A percentile compares a stretch with the other conserved stretches of the same genome.
phyloP scores from a whole-genome alignment of 2,329 filamentous ascomycete species.

The Dactylonectria macrodidyma region DNA sequence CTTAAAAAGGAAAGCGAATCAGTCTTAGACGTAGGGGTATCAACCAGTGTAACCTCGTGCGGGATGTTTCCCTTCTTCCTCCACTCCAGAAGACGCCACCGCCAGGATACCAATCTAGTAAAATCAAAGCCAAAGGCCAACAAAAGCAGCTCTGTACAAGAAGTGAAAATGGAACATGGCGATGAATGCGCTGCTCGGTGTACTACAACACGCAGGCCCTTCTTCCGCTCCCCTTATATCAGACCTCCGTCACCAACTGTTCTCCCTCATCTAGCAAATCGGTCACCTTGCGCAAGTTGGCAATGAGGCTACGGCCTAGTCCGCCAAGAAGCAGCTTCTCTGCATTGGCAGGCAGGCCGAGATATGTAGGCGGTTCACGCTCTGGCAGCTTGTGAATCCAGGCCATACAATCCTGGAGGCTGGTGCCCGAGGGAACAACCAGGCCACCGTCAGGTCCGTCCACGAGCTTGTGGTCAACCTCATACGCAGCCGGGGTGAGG shows the following conservation, averaged over 20 bases:
- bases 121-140: slow-evolving; percentile 18
- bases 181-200: neutral
- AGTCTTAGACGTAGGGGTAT: slow-evolving; percentile 43
- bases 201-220: neutral
- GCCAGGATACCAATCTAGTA: slow-evolving; percentile 34
- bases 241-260: slow-evolving; percentile 82
- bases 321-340: slow-evolving; percentile 95
- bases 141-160: slow-evolving; percentile 13
- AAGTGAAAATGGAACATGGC: slow-evolving; percentile 19
- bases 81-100: slow-evolving; percentile 21
- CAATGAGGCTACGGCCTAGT: slow-evolving; percentile 87
- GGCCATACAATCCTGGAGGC: slow-evolving; percentile 85
- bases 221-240: neutral
- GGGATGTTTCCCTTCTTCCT: slow-evolving; percentile 15
- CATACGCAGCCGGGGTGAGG: slow-evolving; percentile 90
- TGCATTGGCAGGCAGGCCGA: slow-evolving; percentile 94
- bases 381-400: slow-evolving; percentile 96
- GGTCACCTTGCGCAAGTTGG: slow-evolving; percentile 86
- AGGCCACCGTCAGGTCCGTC: slow-evolving; percentile 76
- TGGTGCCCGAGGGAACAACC: slow-evolving; percentile 84
- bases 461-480: slow-evolving; percentile 92
- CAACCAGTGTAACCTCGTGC: slow-evolving; percentile 33
- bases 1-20: slow-evolving; percentile 17
- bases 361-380: slow-evolving; percentile 94
- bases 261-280: slow-evolving; percentile 95